A percentile compares a stretch with the other conserved stretches of the same genome.
These are phyloP conservation scores for Septoria linicola DNA, from an alignment of 2,329 filamentous ascomycete species.

Conservation along the genomic window DNA sequence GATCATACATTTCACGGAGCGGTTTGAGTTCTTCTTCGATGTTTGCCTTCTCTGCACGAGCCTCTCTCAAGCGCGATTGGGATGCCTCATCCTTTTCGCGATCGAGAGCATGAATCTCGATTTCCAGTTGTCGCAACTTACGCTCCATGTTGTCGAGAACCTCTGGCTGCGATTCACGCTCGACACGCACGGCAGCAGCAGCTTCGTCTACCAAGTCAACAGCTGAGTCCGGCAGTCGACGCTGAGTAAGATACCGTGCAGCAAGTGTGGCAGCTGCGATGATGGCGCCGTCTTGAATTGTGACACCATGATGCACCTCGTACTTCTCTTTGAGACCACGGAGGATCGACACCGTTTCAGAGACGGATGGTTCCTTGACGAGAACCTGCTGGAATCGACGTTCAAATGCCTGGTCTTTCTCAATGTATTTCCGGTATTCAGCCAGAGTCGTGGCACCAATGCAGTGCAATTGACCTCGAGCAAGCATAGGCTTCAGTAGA, in stretches of 20 bases:
- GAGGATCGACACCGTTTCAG: slow-evolving; percentile 95
- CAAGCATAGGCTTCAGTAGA: slow-evolving; percentile 95
- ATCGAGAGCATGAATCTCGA: slow-evolving; percentile 92
- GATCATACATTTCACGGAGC: slow-evolving; percentile 91
- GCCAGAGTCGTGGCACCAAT: slow-evolving; percentile 94
- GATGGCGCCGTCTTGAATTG: slow-evolving; percentile 89
- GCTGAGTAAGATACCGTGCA: slow-evolving; percentile 85
- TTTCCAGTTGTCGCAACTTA: slow-evolving; percentile 84
- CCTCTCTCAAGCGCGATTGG: slow-evolving; percentile 74
- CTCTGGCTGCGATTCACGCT: slow-evolving; percentile 93
- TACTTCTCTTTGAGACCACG: slow-evolving; percentile 97
- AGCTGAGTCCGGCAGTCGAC: slow-evolving; percentile 90
- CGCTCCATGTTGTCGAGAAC: slow-evolving; percentile 92
- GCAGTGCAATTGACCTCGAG: slow-evolving; percentile 92
- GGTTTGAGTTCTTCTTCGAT: slow-evolving; percentile 90
- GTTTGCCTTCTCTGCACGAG: slow-evolving; percentile 88
- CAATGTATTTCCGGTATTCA: slow-evolving; percentile 98
- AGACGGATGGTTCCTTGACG: slow-evolving; percentile 86
- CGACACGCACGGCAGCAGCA: slow-evolving; percentile 91
- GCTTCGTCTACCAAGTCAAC: slow-evolving; percentile 97
- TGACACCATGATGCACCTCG: slow-evolving; percentile 97
- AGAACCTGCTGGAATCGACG: slow-evolving; percentile 97
- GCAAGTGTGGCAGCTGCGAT: slow-evolving; percentile 89
- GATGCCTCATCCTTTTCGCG: slow-evolving; percentile 95
- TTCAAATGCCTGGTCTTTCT: slow-evolving; percentile 97